These are phyloP conservation scores for Elaphomyces granulatus DNA, from an alignment of 495 filamentous ascomycete genomes.

Conservation along the genomic window DNA sequence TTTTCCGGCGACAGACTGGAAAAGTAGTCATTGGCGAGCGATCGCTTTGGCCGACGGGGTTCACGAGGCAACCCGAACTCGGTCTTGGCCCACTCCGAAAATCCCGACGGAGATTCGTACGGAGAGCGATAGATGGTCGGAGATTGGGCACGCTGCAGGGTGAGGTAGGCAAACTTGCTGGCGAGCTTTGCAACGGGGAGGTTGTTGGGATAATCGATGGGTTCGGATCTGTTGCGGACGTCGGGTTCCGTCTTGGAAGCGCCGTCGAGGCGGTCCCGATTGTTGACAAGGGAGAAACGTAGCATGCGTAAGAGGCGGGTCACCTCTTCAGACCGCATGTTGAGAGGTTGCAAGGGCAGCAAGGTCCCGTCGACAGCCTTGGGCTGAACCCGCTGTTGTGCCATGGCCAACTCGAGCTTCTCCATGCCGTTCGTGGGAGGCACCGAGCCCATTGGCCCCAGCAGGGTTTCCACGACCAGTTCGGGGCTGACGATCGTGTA, in stretches of 20 bases:
- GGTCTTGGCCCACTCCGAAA: conserved; percentile 31
- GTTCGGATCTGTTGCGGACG: conserved; percentile 20
- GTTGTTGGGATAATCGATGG: conserved; percentile 18
- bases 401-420: conserved; percentile 35
- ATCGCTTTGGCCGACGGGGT: conserved; percentile 26
- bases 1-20: conserved; percentile 25
- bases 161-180: conserved; percentile 31
- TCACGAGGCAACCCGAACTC: conserved; percentile 26
- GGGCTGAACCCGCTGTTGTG: conserved; percentile 34
- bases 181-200: conserved; percentile 24
- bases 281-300: conserved; percentile 32
- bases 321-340: conserved; percentile 36
- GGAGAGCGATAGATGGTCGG: conserved; percentile 36
- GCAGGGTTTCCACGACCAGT: conserved; percentile 32
- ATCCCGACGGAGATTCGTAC: conserved; percentile 34
- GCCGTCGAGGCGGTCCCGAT: conserved; percentile 33
- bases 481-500: conserved; percentile 35
- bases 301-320: conserved; percentile 33
- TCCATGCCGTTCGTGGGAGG: conserved; percentile 31
- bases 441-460: conserved; percentile 35
- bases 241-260: conserved; percentile 33
- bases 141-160: conserved; percentile 27
- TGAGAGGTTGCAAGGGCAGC: conserved; percentile 29
- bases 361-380: conserved; percentile 30
- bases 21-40: conserved; percentile 34